A percentile compares a stretch with the other conserved stretches of the same genome.
Conservation (phyloP, 179 eudicot genomes). For the Pouteria campechiana region DNA sequence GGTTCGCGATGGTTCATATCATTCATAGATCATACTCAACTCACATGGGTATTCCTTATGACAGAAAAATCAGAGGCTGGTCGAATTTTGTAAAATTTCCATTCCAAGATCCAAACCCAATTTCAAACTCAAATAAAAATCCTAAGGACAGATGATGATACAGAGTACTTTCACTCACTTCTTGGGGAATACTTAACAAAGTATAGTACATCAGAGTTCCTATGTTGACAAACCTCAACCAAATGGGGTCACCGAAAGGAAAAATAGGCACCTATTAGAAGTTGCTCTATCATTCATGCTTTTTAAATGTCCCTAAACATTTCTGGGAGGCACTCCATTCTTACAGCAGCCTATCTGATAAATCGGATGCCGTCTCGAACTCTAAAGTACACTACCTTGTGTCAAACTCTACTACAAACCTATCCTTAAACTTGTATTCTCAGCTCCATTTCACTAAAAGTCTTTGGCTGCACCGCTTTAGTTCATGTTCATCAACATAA, state of each 20-base stretch:
- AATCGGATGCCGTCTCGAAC: not conserved
- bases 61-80: no score
- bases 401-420: not conserved
- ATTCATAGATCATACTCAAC: no score
- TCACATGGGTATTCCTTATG: no score
- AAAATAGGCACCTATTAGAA: constrained; percentile 1
- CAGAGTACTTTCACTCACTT: not conserved
- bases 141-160: not conserved
- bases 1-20: no score
- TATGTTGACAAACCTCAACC: not conserved
- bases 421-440: not conserved
- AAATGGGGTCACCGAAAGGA: not conserved
- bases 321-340: not conserved
- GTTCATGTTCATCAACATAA: not conserved
- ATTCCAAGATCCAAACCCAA: no score
- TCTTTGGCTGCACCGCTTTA: not conserved
- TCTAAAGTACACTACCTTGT: not conserved
- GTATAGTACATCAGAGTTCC: not conserved
- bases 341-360: not conserved
- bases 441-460: not conserved
- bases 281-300: not conserved
- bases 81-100: no score
- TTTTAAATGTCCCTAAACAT: not conserved
- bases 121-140: no score
- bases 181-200: not conserved